Evolutionary conservation across 345 rosid genomes (phyloP).

Genomic region (Erucastrum elatum): DNA sequence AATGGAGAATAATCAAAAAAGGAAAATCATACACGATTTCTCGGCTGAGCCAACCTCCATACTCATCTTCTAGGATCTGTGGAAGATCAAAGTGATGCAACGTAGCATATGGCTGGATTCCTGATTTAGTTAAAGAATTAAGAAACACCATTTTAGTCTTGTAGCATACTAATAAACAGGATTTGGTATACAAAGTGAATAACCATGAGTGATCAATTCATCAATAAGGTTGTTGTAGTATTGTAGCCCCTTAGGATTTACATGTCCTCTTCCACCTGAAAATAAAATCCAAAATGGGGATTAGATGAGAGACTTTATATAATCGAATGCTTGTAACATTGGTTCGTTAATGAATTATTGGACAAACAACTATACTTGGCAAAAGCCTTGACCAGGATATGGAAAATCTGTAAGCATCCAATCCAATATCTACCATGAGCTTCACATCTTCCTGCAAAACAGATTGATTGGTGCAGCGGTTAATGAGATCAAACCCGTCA

Average conservation of each 20-base stretch:
- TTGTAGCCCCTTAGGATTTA: constrained; percentile 59
- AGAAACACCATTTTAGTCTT: not conserved
- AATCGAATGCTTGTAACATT: not conserved
- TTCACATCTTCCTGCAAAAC: constrained; percentile 68
- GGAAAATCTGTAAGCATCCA: constrained; percentile 74
- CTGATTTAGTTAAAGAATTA: constrained; percentile 32
- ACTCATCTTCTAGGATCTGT: constrained; percentile 67
- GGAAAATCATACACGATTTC: constrained; percentile 48
- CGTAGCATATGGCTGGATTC: constrained; percentile 67
- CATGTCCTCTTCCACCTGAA: constrained; percentile 59
- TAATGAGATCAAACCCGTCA: not conserved
- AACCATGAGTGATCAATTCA: constrained; percentile 53
- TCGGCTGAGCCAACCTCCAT: constrained; percentile 66
- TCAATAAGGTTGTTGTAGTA: constrained; percentile 61
- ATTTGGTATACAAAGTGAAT: constrained; percentile 9
- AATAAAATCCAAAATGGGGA: constrained; percentile 13
- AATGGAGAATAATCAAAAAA: not conserved
- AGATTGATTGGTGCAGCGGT: not conserved
- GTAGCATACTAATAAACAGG: not conserved
- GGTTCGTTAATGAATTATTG: not conserved
- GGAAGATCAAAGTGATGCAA: constrained; percentile 61
- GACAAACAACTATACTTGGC: constrained; percentile 48
- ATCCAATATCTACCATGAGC: constrained; percentile 63
- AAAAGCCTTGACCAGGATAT: constrained; percentile 84
- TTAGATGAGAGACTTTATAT: not conserved